Base-by-base conservation (phyloP, 352 stramenopile genomes). In the Phytophthora pistaciae region DNA sequence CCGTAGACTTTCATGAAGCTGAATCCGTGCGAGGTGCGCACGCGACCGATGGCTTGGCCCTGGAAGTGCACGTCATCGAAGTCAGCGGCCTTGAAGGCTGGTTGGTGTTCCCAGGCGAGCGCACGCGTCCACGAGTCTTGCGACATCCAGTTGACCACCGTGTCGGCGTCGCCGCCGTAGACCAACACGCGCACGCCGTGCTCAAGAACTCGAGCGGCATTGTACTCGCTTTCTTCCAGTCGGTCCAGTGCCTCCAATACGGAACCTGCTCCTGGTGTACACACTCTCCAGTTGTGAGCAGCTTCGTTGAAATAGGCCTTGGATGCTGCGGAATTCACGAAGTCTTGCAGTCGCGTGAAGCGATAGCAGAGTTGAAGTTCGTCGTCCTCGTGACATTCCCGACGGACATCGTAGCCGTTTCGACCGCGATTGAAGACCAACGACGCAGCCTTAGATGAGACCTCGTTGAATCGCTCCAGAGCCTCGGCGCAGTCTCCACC, bases 371-470 rank as follows among this genome's bases (percentile, higher is more conserved):
- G 64, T 1, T 68, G 58, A 13, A 91, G 46, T 7, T 59, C 56
- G 46, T 94, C 87, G 53, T 88, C 71, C 0, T 23, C 9, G 33
- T 90, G 75, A 55, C 89, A 94, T 16, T 64, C 18, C 0, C 79
- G 84, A 18, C 85, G 85, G 23, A 94, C 58, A 54, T 96, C 85
- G 75, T 94, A 96, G 54, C 83, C 66, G 64, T 96, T 94, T 57
- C 76, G 77, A 9, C 77, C 80, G 14, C 67, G 56, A 0, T 50
- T 10, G 3, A 58, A 61, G 16, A 87, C 66, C 5, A 31, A 62
- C 0, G 55, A 55, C 1, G 61, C 23, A 9, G 72, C 63, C 16
- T 77, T n/a, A 3, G 3, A 38, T 1, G 67, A 54, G 18, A 88
- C 74, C 6, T 64, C 33, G 1, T 42, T 18, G 11, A 76, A 69